Conservation (phyloP, 768 basidiomycete species). For the Sarcodon sp. region DNA sequence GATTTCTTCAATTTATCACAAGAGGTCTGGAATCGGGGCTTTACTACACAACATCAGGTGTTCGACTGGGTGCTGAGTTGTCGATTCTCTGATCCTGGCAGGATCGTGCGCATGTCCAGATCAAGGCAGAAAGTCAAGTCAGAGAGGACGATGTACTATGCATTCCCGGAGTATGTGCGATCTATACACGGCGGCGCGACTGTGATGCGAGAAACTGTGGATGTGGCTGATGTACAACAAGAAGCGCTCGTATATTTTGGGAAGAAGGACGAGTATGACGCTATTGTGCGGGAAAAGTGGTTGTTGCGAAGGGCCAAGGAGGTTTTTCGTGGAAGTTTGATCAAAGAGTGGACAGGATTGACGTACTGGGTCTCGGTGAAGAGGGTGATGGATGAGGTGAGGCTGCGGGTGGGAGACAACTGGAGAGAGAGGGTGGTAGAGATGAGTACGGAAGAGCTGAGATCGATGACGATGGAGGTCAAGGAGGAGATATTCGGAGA, state of each 20-base stretch:
- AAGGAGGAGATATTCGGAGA: background rate
- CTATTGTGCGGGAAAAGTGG: constrained; percentile 15
- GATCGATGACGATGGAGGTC: background rate
- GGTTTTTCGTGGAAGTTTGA: constrained; percentile 11
- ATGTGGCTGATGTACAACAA: constrained; percentile 11
- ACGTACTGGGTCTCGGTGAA: constrained; percentile 8
- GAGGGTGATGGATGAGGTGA: constrained; percentile 12
- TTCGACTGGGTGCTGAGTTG: constrained; percentile 48
- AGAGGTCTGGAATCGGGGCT: constrained; percentile 38
- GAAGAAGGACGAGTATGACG: constrained; percentile 35
- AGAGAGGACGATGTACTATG: constrained; percentile 13
- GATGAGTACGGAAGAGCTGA: background rate
- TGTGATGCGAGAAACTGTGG: background rate
- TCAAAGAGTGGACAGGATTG: constrained; percentile 12
- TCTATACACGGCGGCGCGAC: background rate
- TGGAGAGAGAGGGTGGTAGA: background rate
- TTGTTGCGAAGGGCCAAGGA: constrained; percentile 4
- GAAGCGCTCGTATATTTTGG: constrained; percentile 40
- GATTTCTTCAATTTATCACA: constrained; percentile 45
- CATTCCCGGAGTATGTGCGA: constrained; percentile 5
- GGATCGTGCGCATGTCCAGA: constrained; percentile 14
- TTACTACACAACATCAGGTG: constrained; percentile 34
- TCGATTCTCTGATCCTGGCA: constrained; percentile 34
- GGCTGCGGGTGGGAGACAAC: constrained; percentile 5
- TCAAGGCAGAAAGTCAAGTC: background rate